Evolutionary conservation across 2,329 filamentous ascomycete genomes (phyloP), one percentile per base, ranked within the genome.

Genomic region (Trichothecium sympodiale): DNA sequence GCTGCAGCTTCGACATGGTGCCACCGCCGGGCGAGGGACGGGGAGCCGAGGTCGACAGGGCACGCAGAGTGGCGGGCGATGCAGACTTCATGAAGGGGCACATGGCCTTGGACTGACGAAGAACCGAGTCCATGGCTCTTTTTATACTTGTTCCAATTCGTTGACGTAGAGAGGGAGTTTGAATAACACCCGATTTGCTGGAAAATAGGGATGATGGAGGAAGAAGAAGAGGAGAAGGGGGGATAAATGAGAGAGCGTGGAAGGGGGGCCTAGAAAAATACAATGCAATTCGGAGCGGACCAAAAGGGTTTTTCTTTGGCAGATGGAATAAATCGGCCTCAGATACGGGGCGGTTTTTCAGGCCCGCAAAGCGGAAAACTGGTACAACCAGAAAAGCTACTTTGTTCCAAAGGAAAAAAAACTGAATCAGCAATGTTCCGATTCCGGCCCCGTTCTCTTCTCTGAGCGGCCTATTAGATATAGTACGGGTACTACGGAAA

Each of bases 41-140:
- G 36, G 47, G 38, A 65, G 67, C 77, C 37, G 83, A 72, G 40
- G 81, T 86, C 33, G 83, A 93, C 54, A 98, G 75, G 40, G 88
- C 83, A 49, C 91, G 88, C 44, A 98, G 77, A 38, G 87, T 88
- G 49, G 87, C 82, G 48, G 89, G 86, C 27, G 88, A 89, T 26
- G 91, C 89, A 65, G 88, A 85, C 71, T 88, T 89, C 61, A 98
- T 71, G 66, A 98, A 98, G 38, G 91, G 91, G 66, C 91, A 98
- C 80, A 98, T 83, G 57, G 83, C 78, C 72, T 88, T 87, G 59
- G 88, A 95, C 64, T 96, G 88, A 61, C 86, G 86, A 53, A 96
- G 78, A 51, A 95, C 79, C 52, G 84, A 75, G 71, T 98, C 91
- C 91, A 98, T 98, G 53, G 43, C 56, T 46, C 41, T 12, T 31